Evolutionary conservation across 179 eudicot species (phyloP).

Genomic region (Spinacia oleracea): DNA sequence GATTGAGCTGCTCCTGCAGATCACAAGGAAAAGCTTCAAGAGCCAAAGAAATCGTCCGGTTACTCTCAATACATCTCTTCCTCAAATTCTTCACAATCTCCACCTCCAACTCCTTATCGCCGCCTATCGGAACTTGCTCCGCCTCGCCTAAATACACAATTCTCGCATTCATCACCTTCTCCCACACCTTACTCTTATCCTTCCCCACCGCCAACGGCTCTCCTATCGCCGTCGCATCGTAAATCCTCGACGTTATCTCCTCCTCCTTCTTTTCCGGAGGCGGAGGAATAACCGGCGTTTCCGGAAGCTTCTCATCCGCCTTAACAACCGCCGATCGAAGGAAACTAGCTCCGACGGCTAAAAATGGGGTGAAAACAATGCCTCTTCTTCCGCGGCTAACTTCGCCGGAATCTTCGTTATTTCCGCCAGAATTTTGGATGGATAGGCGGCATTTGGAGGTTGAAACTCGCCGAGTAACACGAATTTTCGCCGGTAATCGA

Average conservation of each 20-base stretch:
- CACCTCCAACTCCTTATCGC: constrained; percentile 77
- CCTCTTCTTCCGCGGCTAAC: constrained; percentile 48
- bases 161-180: constrained; percentile 84
- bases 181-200: constrained; percentile 88
- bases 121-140: constrained; percentile 83
- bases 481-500: constrained; percentile 13
- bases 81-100: constrained; percentile 75
- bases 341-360: constrained; percentile 56
- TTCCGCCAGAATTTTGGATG: constrained; percentile 18
- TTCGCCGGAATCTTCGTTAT: constrained; percentile 17
- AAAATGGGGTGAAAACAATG: constrained; percentile 51
- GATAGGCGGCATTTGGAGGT: constrained; percentile 17
- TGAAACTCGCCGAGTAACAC: not conserved
- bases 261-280: constrained; percentile 40
- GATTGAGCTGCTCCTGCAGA: constrained; percentile 68
- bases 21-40: constrained; percentile 82
- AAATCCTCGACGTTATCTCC: constrained; percentile 68
- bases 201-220: constrained; percentile 96
- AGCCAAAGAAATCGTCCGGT: constrained; percentile 61
- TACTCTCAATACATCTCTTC: constrained; percentile 60
- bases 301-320: constrained; percentile 55
- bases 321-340: constrained; percentile 50
- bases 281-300: not conserved
- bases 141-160: constrained; percentile 92
- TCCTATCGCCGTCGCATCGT: constrained; percentile 86